Conservation (phyloP, 2,329 filamentous ascomycete genomes). For the Colletotrichum gloeosporioides region DNA sequence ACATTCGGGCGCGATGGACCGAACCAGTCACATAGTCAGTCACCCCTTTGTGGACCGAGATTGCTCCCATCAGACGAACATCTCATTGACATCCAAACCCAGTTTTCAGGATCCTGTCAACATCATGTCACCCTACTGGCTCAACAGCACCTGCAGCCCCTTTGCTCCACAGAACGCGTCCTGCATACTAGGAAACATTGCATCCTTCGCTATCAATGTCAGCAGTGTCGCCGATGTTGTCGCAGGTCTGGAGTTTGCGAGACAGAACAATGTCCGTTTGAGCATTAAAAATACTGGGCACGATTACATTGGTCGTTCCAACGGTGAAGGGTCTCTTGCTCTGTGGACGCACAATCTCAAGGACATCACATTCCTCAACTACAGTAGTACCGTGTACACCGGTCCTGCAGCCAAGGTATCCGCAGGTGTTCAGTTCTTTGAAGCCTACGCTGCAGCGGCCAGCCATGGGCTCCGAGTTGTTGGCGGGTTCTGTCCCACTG, state of each 20-base stretch:
- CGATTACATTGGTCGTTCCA: conserved; percentile 43
- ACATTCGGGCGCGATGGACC: background rate
- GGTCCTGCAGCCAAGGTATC: conserved; percentile 30
- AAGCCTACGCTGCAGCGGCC: conserved; percentile 47
- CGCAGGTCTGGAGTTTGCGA: conserved; percentile 41
- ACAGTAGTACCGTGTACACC: background rate
- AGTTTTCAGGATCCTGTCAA: background rate
- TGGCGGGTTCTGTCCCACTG: conserved; percentile 51
- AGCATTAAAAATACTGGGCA: conserved; percentile 59
- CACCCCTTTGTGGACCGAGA: background rate
- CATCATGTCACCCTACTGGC: conserved; percentile 31
- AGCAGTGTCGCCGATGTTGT: conserved; percentile 34
- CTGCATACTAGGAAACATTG: conserved; percentile 38
- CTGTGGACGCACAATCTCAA: conserved; percentile 47
- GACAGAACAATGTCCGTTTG: conserved; percentile 50
- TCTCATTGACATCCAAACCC: background rate
- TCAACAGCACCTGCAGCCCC: conserved; percentile 30
- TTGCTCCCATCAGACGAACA: background rate
- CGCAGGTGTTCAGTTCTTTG: conserved; percentile 52
- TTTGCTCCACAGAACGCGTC: conserved; percentile 36
- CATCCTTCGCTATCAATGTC: conserved; percentile 25
- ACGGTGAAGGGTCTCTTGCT: conserved; percentile 37
- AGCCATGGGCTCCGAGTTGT: conserved; percentile 45
- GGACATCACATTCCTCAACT: background rate
- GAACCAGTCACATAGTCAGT: background rate